phyloP scores from a whole-genome alignment of 495 filamentous ascomycete genomes.

The Patellaria atrata region DNA sequence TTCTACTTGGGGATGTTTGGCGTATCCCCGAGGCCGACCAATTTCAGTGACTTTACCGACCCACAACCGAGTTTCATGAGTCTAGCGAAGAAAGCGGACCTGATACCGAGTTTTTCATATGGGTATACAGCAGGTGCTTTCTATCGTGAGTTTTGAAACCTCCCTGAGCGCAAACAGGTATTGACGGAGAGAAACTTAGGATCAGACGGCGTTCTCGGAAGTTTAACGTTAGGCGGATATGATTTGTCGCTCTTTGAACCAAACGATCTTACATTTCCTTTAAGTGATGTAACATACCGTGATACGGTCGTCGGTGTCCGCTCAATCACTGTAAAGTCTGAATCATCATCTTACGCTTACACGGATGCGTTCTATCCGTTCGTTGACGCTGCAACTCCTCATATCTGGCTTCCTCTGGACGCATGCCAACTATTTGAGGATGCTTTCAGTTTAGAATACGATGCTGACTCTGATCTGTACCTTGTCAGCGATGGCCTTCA shows the following conservation, averaged over 20 bases:
- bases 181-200: constrained; percentile 13
- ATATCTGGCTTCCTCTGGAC: constrained; percentile 37
- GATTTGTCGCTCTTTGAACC: constrained; percentile 33
- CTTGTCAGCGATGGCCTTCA: constrained; percentile 34
- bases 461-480: constrained; percentile 31
- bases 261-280: constrained; percentile 32
- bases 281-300: constrained; percentile 22
- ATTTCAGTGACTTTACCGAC: constrained; percentile 11
- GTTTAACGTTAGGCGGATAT: constrained; percentile 41
- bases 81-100: constrained; percentile 4
- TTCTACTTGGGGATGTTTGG: constrained; percentile 12
- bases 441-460: constrained; percentile 35
- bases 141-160: constrained; percentile 26
- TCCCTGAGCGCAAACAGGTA: neutral
- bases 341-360: neutral
- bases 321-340: neutral
- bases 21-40: constrained; percentile 7
- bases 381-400: constrained; percentile 38
- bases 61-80: constrained; percentile 11
- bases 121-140: constrained; percentile 42
- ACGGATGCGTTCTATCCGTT: constrained; percentile 7
- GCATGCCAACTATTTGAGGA: constrained; percentile 37
- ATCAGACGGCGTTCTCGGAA: constrained; percentile 33
- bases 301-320: neutral
- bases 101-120: constrained; percentile 37